phyloP scores from a whole-genome alignment of 371 early-diverging fungal genomes.

The Saksenaea vasiformis region DNA sequence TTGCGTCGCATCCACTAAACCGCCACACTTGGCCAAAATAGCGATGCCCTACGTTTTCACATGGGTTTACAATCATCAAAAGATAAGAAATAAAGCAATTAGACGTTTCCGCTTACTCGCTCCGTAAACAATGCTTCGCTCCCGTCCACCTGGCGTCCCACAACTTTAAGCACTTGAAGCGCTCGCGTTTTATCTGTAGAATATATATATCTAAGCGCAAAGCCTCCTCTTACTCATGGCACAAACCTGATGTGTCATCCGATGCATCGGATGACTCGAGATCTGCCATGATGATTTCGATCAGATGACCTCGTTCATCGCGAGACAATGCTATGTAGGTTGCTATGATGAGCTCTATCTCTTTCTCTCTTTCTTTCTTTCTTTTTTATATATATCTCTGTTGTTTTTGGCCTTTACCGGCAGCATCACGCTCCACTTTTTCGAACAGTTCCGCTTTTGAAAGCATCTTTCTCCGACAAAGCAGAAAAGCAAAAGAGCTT shows the following conservation, averaged over 20 bases:
- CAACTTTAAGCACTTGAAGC: constrained; percentile 10
- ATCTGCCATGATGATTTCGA: constrained; percentile 2
- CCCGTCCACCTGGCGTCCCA: constrained; percentile 6
- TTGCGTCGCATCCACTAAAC: constrained; percentile 10
- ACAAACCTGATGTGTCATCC: not conserved
- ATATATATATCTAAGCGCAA: not conserved
- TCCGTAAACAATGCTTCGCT: constrained; percentile 10
- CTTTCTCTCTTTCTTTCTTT: no score
- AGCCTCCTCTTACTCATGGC: no score
- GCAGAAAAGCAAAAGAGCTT: no score
- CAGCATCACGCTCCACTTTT: not conserved
- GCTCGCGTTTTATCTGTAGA: not conserved
- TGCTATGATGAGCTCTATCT: not conserved
- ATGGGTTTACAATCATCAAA: constrained; percentile 1
- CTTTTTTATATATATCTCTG: not conserved
- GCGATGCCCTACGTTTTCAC: constrained; percentile 28
- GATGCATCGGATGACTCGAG: constrained; percentile 3
- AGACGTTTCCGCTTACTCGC: constrained; percentile 4
- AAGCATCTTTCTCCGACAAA: constrained; percentile 1
- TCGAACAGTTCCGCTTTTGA: not conserved
- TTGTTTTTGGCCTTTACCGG: not conserved
- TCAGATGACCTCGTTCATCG: not conserved
- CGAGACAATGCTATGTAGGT: not conserved
- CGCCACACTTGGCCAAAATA: constrained; percentile 24
- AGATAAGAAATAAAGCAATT: no score